A percentile compares a stretch with the other conserved stretches of the same genome.
Evolutionary conservation across 192 early-diverging fungal species (phyloP).

Genomic region (Mortierella alpina): DNA sequence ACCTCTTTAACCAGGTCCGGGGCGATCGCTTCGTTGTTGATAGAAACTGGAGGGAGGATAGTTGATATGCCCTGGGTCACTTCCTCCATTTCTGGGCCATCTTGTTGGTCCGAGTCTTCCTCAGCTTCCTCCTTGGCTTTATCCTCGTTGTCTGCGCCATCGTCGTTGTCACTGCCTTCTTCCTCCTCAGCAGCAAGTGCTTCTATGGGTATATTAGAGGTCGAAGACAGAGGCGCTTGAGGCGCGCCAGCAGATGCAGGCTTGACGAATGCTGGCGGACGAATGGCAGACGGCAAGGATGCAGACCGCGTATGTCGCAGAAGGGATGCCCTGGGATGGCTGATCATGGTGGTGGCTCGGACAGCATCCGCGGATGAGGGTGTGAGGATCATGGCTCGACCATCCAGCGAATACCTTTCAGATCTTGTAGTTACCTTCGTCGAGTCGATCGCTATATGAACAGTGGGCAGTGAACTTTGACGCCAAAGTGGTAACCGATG

Average conservation of each 20-base stretch:
- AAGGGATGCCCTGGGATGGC: conserved; percentile 21
- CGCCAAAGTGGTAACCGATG: conserved; percentile 8
- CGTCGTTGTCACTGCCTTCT: no score
- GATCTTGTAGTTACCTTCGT: background rate
- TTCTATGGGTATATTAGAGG: background rate
- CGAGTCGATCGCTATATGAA: conserved; percentile 3
- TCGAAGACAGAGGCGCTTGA: background rate
- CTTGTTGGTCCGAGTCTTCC: no score
- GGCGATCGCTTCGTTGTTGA: no score
- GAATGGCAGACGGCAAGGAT: conserved; percentile 9
- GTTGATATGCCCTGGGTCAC: no score
- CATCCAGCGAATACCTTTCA: conserved; percentile 21
- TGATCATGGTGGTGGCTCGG: conserved; percentile 39
- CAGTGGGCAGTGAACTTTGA: conserved; percentile 18
- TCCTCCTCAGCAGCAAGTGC: no score
- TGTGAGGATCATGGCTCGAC: conserved; percentile 25
- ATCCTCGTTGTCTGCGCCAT: no score
- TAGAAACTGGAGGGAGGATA: no score
- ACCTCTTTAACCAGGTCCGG: no score
- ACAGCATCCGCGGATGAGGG: conserved; percentile 23
- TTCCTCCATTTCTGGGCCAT: no score
- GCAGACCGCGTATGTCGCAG: conserved; percentile 10
- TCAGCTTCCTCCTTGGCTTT: no score
- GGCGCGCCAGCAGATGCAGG: background rate
- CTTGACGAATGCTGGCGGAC: background rate